These are phyloP conservation scores for Pseudonitzschia delicatissima DNA, from an alignment of 108 stramenopile genomes.

Conservation along the genomic window DNA sequence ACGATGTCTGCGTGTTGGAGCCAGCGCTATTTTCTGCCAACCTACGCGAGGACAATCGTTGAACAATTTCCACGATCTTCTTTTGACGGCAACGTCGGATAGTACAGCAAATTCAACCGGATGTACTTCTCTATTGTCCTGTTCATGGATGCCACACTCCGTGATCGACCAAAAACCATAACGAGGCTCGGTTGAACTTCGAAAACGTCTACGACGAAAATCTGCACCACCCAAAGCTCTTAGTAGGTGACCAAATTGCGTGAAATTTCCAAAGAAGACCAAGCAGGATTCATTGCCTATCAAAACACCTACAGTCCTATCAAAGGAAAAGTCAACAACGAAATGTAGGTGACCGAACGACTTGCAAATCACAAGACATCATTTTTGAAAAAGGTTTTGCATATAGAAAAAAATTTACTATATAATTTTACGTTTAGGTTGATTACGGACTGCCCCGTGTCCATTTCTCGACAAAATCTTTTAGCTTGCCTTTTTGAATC, in stretches of 20 bases:
- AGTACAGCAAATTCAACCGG: background rate
- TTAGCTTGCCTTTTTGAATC: no score
- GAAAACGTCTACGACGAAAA: constrained; percentile 47
- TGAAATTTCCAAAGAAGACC: constrained; percentile 42
- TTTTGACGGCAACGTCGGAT: constrained; percentile 27
- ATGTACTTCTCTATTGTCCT: background rate
- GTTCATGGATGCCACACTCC: constrained; percentile 7
- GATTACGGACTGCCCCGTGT: no score
- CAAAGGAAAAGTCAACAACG: background rate
- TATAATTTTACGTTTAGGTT: no score
- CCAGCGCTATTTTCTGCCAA: constrained; percentile 68
- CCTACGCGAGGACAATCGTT: constrained; percentile 66
- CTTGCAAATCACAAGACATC: no score
- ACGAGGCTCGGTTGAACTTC: background rate
- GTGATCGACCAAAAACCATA: constrained; percentile 13
- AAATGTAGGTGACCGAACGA: no score
- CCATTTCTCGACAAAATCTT: no score
- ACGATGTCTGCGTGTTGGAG: constrained; percentile 50
- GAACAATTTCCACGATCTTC: constrained; percentile 44
- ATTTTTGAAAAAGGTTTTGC: no score
- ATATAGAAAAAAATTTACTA: no score
- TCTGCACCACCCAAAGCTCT: constrained; percentile 56
- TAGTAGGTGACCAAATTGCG: constrained; percentile 56
- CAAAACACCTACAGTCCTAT: background rate
- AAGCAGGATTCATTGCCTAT: constrained; percentile 7